Evolutionary conservation across 768 basidiomycete genomes (phyloP).

Genomic region (Mrakia hoshinonis): DNA sequence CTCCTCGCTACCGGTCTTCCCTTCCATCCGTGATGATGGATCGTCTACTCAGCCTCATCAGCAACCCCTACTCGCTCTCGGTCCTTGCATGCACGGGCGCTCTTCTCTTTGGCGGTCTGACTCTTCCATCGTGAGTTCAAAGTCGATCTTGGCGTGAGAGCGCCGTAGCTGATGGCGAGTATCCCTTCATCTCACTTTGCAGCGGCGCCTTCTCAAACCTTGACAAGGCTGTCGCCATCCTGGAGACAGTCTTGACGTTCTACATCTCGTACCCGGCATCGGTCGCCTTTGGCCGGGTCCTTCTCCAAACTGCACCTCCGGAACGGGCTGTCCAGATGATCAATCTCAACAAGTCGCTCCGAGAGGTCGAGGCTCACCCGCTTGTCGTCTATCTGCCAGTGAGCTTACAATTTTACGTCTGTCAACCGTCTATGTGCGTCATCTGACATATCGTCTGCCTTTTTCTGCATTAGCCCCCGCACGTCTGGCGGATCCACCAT

Average conservation of each 20-base stretch:
- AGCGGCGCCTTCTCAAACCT: constrained; percentile 37
- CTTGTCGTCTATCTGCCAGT: constrained; percentile 72
- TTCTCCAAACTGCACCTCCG: constrained; percentile 78
- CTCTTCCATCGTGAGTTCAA: constrained; percentile 8
- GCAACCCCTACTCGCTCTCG: constrained; percentile 24
- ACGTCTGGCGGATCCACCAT: constrained; percentile 30
- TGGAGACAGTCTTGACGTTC: constrained; percentile 70
- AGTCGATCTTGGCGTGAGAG: neutral
- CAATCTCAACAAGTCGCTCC: constrained; percentile 66
- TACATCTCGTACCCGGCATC: constrained; percentile 77
- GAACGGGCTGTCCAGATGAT: constrained; percentile 58
- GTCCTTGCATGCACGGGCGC: constrained; percentile 22
- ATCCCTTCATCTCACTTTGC: neutral
- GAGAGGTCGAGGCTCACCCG: constrained; percentile 65
- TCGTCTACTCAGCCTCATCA: constrained; percentile 12
- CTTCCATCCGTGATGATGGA: neutral
- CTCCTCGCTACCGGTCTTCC: neutral
- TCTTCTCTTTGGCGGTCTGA: constrained; percentile 24
- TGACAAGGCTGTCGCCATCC: constrained; percentile 76
- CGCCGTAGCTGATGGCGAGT: neutral
- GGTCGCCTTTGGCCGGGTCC: constrained; percentile 68
- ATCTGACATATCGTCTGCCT: constrained; percentile 18
- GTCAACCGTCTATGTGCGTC: constrained; percentile 18
- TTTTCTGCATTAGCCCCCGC: constrained; percentile 29
- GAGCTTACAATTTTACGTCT: constrained; percentile 65